Evolutionary conservation across 257 asterid genomes (phyloP).

Genomic region (Osmanthus fragrans): DNA sequence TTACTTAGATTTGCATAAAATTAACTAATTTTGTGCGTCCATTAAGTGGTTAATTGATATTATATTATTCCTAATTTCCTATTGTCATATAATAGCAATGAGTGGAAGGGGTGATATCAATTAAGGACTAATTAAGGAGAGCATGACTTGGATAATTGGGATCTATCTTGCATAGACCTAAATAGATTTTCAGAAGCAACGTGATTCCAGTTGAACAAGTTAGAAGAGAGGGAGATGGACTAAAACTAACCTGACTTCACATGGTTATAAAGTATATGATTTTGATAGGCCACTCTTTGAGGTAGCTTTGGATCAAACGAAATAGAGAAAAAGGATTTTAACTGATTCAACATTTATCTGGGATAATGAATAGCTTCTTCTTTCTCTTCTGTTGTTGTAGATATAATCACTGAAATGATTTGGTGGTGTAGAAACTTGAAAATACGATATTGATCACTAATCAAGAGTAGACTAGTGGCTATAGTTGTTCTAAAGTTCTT

Average conservation of each 20-base stretch:
- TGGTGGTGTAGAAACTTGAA: conserved; percentile 8
- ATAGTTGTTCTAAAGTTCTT: conserved; percentile 16
- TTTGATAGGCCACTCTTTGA: not conserved
- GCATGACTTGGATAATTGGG: not conserved
- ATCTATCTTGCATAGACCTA: not conserved
- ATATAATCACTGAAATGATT: not conserved
- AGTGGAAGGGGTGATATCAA: not conserved
- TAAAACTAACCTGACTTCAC: not conserved
- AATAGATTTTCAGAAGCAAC: not conserved
- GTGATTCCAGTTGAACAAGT: not conserved
- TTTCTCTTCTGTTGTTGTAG: not conserved
- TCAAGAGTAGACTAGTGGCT: not conserved
- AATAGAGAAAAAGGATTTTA: not conserved
- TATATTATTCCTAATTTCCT: not conserved
- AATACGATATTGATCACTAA: not conserved
- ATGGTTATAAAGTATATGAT: not conserved
- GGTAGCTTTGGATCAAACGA: not conserved
- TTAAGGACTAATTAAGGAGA: not conserved
- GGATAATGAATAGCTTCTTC: not conserved
- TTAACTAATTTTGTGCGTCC: not conserved
- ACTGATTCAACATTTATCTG: not conserved
- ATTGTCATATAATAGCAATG: not conserved
- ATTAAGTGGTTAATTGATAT: not conserved
- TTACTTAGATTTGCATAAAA: not conserved
- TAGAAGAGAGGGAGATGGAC: not conserved